Conservation (phyloP, 805 yeast species). For the Nakazawaea ishiwadae region DNA sequence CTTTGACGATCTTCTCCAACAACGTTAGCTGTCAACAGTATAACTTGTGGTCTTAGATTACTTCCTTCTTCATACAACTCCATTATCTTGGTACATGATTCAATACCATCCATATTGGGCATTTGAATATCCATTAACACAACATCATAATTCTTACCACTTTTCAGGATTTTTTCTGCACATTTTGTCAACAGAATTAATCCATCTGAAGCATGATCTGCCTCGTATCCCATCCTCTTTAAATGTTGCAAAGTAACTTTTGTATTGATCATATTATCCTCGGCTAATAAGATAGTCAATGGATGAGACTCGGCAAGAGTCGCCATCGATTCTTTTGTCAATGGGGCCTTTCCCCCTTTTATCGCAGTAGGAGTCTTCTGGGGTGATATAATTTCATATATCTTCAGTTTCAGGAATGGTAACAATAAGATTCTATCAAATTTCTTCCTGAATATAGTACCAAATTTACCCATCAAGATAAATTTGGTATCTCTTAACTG, state of each 20-base stretch:
- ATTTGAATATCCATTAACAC: slow-evolving; percentile 55
- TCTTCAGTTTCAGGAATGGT: slow-evolving; percentile 17
- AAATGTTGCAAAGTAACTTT: slow-evolving; percentile 46
- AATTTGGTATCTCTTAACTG: slow-evolving; percentile 6
- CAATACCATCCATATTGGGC: slow-evolving; percentile 55
- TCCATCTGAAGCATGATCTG: slow-evolving; percentile 50
- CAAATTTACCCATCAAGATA: slow-evolving; percentile 15
- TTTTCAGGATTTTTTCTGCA: slow-evolving; percentile 20
- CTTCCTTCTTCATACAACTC: slow-evolving; percentile 24
- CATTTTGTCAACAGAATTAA: slow-evolving; percentile 36
- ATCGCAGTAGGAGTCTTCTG: background rate
- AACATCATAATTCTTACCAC: slow-evolving; percentile 38
- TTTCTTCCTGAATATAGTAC: slow-evolving; percentile 8
- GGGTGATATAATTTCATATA: slow-evolving; percentile 12
- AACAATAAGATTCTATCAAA: slow-evolving; percentile 14
- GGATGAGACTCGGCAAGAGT: slow-evolving; percentile 36
- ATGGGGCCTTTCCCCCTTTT: slow-evolving; percentile 19
- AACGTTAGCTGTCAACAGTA: slow-evolving; percentile 49
- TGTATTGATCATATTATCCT: slow-evolving; percentile 48
- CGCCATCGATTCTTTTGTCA: slow-evolving; percentile 23
- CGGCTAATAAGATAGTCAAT: slow-evolving; percentile 46
- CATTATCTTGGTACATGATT: slow-evolving; percentile 36
- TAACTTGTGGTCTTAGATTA: slow-evolving; percentile 34
- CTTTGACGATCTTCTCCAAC: slow-evolving; percentile 47
- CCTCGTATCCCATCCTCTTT: slow-evolving; percentile 43